Evolutionary conservation across 257 asterid species (phyloP), one percentile per base, ranked within the genome.

Genomic region (Fraxinus americana): DNA sequence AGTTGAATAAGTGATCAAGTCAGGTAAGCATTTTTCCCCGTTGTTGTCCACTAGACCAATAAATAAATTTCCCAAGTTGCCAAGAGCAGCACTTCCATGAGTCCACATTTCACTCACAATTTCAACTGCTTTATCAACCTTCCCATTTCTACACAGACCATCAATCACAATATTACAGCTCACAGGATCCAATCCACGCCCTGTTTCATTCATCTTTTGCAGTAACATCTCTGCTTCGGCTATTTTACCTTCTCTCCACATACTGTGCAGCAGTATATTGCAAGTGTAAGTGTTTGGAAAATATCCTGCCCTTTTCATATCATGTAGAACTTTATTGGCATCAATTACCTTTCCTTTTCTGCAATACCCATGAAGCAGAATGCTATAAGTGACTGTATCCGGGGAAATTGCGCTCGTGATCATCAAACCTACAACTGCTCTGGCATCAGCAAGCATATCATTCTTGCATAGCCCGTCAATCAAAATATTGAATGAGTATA

Each of bases 41-140:
- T 79, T 83, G 78, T 86, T 92, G 81, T 91, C 95, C 30, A 93
- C 93, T 48, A 91, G 87, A 80, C 97, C 94, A 74, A 90, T 91
- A 82, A 90, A 90, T 19, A 89, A 89, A 83, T 90, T 93, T 70
- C 97, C 98, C 73, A 95, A 78, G 89, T 87, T 81, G 39, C 99
- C 98, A 75, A 93, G 94, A 75, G 97, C 94, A 76, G 96, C 96
- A 87, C 92, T 94, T 84, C 99, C 98, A 65, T 89, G 97, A 85
- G 70, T 88, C 99, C 99, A 94, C 97, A 94, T 90, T 77, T 95
- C 94, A 72, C 86, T 80, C 78, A 85, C 92, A 79, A 92, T 94
- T 80, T 92, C 94, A 87, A 88, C 90, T 67, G 99, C 99, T 86
- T 88, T 93, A 79, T 93, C 97, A 50, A 95, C 89, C 76, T 91